Evolutionary conservation across 495 filamentous ascomycete genomes (phyloP).

Genomic region (Annulohypoxylon maeteangense): DNA sequence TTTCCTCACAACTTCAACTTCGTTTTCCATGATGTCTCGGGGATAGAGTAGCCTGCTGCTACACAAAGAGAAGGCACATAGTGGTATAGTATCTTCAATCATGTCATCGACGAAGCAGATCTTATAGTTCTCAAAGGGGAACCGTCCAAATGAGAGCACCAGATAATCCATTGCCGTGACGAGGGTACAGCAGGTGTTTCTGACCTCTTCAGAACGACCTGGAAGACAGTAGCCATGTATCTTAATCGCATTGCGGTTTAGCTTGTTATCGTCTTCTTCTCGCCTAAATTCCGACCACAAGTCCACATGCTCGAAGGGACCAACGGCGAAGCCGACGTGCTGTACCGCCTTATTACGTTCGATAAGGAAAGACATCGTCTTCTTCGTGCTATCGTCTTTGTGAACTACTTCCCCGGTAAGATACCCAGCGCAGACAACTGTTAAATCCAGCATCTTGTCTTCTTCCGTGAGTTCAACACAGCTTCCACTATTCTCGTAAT

Average conservation of each 20-base stretch:
- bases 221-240: slow-evolving; percentile 92
- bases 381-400: slow-evolving; percentile 76
- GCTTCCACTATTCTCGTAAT: slow-evolving; percentile 23
- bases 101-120: slow-evolving; percentile 94
- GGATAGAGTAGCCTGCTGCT: slow-evolving; percentile 87
- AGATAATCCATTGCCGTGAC: slow-evolving; percentile 83
- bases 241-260: slow-evolving; percentile 83
- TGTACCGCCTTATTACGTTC: slow-evolving; percentile 77
- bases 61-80: slow-evolving; percentile 86
- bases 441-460: slow-evolving; percentile 86
- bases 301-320: slow-evolving; percentile 93
- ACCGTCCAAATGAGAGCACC: slow-evolving; percentile 82
- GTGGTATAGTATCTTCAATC: slow-evolving; percentile 72
- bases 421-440: slow-evolving; percentile 89
- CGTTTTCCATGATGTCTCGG: slow-evolving; percentile 80
- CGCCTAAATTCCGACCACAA: slow-evolving; percentile 84
- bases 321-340: slow-evolving; percentile 90
- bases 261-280: slow-evolving; percentile 87
- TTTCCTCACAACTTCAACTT: slow-evolving; percentile 78
- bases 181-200: slow-evolving; percentile 74
- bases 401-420: slow-evolving; percentile 82
- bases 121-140: slow-evolving; percentile 88
- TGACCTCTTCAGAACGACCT: slow-evolving; percentile 77
- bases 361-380: slow-evolving; percentile 82
- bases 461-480: slow-evolving; percentile 68